Base-by-base conservation (phyloP, 257 asterid species). In the Fraxinus cuspidata region DNA sequence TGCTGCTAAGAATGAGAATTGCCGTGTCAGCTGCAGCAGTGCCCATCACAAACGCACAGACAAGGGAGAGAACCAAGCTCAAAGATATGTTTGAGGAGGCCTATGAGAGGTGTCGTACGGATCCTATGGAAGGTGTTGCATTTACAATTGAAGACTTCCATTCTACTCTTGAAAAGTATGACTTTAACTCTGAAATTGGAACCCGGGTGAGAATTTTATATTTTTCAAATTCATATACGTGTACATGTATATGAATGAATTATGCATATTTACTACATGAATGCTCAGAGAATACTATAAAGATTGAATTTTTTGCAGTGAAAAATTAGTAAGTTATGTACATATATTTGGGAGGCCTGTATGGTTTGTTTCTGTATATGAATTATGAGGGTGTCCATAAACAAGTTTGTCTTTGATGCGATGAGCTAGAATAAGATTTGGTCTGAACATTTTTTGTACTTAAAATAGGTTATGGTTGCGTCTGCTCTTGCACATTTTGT, bases 71-170 rank as follows among this genome's bases (percentile, higher is more conserved):
- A 79, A 80, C 81, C 84, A 87, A 88, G 90, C 91, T 96, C 42
- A 96, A 92, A 47, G 97, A 93, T 81, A 87, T 93, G 91, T 96
- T 96, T 75, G 93, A 93, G 80, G 96, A 96, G 6, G 98, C 99
- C 16, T 87, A 87, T 25, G 98, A 96, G 73, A 84, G 97, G 70
- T 96, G 98, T 84, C 88, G 96, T 4, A 92, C 89, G 12, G 68
- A 82, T 60, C 99, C 99, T 35, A 80, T 88, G 91, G 97, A 92
- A 74, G 97, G 96, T n/a, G 96, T 93, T n/a, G 42, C 98, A 64
- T 96, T 96, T 87, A 90, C 92, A 65, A 13, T 86, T 32, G 98
- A 93, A 0, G 96, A 93, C 77, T 93, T 96, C 78, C 90, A 89
- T 15, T 47, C 79, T 25, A 90, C 96, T 60, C 79, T 93, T 58